Evolutionary conservation across 2,329 filamentous ascomycete species (phyloP), one percentile per base, ranked within the genome.

Genomic region (Ophiocordyceps unilateralis): DNA sequence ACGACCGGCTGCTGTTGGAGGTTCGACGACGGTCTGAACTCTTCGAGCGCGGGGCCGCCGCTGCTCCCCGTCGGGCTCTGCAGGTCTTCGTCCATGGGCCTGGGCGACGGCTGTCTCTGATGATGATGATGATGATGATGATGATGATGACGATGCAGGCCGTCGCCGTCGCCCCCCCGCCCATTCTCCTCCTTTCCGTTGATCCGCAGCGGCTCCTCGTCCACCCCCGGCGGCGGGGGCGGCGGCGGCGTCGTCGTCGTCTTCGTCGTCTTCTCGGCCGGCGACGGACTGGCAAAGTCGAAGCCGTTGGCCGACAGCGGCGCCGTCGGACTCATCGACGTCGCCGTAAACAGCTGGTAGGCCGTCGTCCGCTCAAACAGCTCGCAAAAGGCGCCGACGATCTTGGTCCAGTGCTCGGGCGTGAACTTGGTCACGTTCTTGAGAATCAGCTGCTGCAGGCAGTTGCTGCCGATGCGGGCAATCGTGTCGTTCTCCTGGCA

Each of bases 401-500:
- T 86, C 65, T 94, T 87, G 38, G 78, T 73, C 91, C 91, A 99
- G 59, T 99, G 89, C 43, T 81, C 76, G 1, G 78, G 69, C 20
- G 73, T 77, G 61, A 98, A 95, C 58, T 96, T 96, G 47, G 76
- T 78, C 10, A 99, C 91, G 51, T 98, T 98, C 58, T 96, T 89
- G 38, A 98, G 62, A 46, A 99, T 95, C 39, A 99, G 67, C 58
- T 96, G 89, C 58, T 99, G 91, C 43, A 99, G 65, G 58, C 93
- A 98, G 58, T 98, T 98, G 66, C 89, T 96, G 42, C 91, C 91
- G 53, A 99, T 99, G 21, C 93, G 77, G 3, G 91, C 93, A 50
- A 98, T 89, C 0, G 93, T 99, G 55, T 99, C 91, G 53, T 98
- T 98, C 58, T 99, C 91, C 60, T 99, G 91, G 58, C 89, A 96